Evolutionary conservation across 306 rosid species (phyloP).

Genomic region (Pyrus bretschneideri): DNA sequence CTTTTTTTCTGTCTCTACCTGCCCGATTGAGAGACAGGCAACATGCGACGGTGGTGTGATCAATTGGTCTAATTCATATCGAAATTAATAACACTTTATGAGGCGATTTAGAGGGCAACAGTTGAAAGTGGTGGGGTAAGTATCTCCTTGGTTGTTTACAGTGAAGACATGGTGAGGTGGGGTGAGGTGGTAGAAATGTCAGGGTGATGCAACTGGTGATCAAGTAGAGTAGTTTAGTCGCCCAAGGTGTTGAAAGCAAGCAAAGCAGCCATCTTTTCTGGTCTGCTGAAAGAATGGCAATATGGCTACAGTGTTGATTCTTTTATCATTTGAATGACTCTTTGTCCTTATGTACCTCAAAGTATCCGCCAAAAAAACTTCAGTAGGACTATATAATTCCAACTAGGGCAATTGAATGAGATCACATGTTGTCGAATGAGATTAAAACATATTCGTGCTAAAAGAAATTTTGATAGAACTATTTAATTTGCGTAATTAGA

Average conservation of each 20-base stretch:
- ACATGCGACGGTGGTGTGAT: not conserved
- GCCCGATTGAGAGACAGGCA: too few relatives aligned
- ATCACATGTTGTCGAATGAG: not conserved
- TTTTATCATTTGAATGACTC: not conserved
- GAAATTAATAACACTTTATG: not conserved
- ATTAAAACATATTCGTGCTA: rapidly evolving
- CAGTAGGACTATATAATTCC: too few relatives aligned
- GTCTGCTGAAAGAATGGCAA: not conserved
- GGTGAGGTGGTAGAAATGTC: not conserved
- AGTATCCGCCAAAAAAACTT: too few relatives aligned
- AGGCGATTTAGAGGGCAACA: not conserved
- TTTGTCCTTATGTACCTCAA: not conserved
- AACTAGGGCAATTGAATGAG: too few relatives aligned
- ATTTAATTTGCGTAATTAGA: too few relatives aligned
- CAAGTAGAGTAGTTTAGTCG: not conserved
- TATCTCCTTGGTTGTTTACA: not conserved
- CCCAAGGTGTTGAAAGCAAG: not conserved
- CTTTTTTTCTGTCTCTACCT: too few relatives aligned
- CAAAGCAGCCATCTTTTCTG: not conserved
- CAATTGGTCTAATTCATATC: too few relatives aligned
- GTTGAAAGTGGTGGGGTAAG: not conserved
- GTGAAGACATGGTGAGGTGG: not conserved
- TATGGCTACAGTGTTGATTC: not conserved
- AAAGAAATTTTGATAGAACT: rapidly evolving
- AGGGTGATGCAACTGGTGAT: not conserved